Conservation (phyloP, 805 yeast species). For the Zygosaccharomyces bailii region DNA sequence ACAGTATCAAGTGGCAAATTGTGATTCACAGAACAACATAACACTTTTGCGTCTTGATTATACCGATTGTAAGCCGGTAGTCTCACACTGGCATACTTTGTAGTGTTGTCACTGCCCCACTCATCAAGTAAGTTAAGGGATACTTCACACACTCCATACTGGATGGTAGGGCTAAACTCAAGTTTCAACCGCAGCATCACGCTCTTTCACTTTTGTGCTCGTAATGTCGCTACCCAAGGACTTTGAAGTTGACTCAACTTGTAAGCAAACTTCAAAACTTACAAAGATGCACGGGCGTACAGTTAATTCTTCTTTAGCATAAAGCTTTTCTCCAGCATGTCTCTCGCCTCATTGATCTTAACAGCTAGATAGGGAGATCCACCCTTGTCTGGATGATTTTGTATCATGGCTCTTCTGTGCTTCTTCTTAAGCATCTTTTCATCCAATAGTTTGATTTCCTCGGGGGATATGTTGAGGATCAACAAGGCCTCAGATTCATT, state of each 20-base stretch:
- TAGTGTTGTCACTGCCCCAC: conserved; percentile 2
- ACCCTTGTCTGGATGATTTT: conserved; percentile 93
- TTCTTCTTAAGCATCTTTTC: conserved; percentile 61
- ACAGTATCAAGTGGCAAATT: conserved; percentile 15
- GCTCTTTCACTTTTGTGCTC: neutral
- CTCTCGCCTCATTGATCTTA: conserved; percentile 90
- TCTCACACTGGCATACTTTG: conserved; percentile 13
- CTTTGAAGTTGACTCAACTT: neutral
- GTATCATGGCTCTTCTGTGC: conserved; percentile 79
- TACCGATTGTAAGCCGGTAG: conserved; percentile 14
- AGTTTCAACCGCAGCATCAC: conserved; percentile 12
- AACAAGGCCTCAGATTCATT: conserved; percentile 67
- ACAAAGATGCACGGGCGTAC: neutral
- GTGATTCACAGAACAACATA: conserved; percentile 13
- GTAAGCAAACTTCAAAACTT: neutral
- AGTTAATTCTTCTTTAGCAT: conserved; percentile 18
- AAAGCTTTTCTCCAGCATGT: conserved; percentile 45
- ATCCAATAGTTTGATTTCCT: conserved; percentile 50
- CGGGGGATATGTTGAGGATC: conserved; percentile 55
- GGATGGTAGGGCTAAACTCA: conserved; percentile 8
- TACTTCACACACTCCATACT: conserved; percentile 9
- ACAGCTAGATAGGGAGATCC: conserved; percentile 88
- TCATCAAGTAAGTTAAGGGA: conserved; percentile 11
- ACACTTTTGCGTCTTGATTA: neutral
- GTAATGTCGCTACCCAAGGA: neutral